A percentile compares a stretch with the other conserved stretches of the same genome.
phyloP scores from a whole-genome alignment of 2,329 filamentous ascomycete species.

The Phaeomoniella chlamydospora region DNA sequence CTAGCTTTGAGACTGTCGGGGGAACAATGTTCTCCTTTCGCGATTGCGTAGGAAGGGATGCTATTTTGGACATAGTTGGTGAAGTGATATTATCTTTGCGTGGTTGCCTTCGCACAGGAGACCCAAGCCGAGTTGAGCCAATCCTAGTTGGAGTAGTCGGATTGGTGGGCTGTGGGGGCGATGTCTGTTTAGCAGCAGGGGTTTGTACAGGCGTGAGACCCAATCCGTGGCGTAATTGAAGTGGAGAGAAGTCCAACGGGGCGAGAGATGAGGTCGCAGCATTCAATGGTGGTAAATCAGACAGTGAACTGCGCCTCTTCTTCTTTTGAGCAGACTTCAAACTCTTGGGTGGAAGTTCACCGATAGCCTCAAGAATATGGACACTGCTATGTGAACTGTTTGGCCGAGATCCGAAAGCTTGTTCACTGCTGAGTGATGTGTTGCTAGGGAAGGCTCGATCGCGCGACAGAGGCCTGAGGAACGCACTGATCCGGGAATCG shows the following conservation, averaged over 20 bases:
- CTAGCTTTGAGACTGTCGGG: not conserved
- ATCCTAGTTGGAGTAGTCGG: constrained; percentile 17
- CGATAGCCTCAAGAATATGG: constrained; percentile 34
- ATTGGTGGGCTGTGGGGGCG: not conserved
- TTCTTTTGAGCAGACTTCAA: constrained; percentile 40
- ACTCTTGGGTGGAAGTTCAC: constrained; percentile 31
- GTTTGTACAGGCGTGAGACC: constrained; percentile 16
- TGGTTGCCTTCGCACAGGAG: constrained; percentile 17
- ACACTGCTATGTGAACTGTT: constrained; percentile 32
- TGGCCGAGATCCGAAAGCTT: constrained; percentile 21
- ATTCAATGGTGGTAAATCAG: constrained; percentile 63
- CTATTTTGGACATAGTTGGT: constrained; percentile 8
- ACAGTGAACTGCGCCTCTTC: constrained; percentile 83
- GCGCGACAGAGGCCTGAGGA: constrained; percentile 39
- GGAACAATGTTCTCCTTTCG: not conserved
- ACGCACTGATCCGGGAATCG: constrained; percentile 31
- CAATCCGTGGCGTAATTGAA: constrained; percentile 20
- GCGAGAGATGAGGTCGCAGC: constrained; percentile 36
- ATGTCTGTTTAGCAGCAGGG: constrained; percentile 8
- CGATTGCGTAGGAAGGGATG: not conserved
- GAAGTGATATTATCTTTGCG: constrained; percentile 26
- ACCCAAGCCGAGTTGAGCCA: constrained; percentile 14
- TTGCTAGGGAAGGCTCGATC: constrained; percentile 35
- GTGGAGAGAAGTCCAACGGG: constrained; percentile 14
- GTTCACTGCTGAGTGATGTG: constrained; percentile 32